phyloP scores from a whole-genome alignment of 2,329 filamentous ascomycete species.

The Orbilia ellipsospora region DNA sequence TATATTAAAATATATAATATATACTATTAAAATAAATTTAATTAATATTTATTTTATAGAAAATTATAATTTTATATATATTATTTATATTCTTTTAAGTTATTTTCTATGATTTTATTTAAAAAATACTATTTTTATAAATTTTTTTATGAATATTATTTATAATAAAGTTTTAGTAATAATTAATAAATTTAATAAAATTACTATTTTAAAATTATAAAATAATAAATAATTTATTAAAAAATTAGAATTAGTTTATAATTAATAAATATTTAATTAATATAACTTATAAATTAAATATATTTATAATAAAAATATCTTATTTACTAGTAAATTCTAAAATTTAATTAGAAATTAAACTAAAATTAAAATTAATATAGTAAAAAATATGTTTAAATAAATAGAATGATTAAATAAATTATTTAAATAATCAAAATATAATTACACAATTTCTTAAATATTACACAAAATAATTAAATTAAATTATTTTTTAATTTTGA shows the following conservation, averaged over 20 bases:
- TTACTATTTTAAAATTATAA: background rate
- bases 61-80: background rate
- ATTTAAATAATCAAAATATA: too few species aligned
- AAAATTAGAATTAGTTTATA: background rate
- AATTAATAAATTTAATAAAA: background rate
- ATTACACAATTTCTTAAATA: too few species aligned
- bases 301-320: background rate
- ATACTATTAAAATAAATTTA: background rate
- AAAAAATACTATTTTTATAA: background rate
- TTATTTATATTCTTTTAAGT: background rate
- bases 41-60: background rate
- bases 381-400: background rate
- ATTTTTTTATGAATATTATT: background rate
- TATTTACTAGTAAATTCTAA: background rate
- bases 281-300: background rate
- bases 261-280: slow-evolving; percentile 2
- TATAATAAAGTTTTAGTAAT: background rate
- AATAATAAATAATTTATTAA: background rate
- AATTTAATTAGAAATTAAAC: background rate
- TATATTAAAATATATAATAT: background rate
- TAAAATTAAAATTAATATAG: background rate
- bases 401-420: too few species aligned
- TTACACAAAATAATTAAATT: too few species aligned
- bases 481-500: too few species aligned
- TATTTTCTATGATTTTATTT: background rate